These are phyloP conservation scores for Tetrahymena thermophila DNA, from an alignment of 73 alveolate genomes.

Conservation along the genomic window DNA sequence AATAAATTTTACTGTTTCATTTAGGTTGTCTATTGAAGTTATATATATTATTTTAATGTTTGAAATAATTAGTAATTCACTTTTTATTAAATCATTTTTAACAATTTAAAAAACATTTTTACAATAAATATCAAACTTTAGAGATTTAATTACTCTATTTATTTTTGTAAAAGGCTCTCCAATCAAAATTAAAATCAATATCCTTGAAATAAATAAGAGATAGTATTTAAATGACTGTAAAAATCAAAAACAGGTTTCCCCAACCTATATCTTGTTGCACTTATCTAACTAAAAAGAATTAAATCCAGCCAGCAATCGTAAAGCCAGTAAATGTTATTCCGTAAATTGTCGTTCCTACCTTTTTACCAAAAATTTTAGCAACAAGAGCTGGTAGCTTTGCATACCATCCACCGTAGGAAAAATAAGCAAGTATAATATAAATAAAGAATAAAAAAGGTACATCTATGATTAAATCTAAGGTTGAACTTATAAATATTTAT, in stretches of 20 bases:
- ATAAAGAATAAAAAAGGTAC: background rate
- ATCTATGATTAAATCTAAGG: background rate
- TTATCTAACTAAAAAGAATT: background rate
- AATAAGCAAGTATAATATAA: background rate
- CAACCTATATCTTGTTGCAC: background rate
- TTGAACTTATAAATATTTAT: background rate
- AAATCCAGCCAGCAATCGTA: background rate
- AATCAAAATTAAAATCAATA: background rate
- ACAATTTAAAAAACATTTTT: no score
- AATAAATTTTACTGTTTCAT: no score
- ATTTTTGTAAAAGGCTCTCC: background rate
- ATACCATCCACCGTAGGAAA: background rate
- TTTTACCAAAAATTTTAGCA: background rate
- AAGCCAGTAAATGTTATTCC: background rate
- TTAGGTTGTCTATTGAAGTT: no score
- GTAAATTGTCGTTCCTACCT: background rate
- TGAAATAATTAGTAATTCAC: no score
- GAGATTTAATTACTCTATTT: background rate
- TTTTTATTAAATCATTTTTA: no score
- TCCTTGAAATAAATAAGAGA: background rate
- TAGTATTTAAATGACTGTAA: background rate
- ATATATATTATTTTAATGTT: no score
- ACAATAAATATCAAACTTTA: background rate
- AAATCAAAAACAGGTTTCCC: background rate
- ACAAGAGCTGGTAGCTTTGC: background rate